A percentile compares a stretch with the other conserved stretches of the same genome.
phyloP scores from a whole-genome alignment of 1,284 basidiomycete species.

The Apiotrichum laibachii region DNA sequence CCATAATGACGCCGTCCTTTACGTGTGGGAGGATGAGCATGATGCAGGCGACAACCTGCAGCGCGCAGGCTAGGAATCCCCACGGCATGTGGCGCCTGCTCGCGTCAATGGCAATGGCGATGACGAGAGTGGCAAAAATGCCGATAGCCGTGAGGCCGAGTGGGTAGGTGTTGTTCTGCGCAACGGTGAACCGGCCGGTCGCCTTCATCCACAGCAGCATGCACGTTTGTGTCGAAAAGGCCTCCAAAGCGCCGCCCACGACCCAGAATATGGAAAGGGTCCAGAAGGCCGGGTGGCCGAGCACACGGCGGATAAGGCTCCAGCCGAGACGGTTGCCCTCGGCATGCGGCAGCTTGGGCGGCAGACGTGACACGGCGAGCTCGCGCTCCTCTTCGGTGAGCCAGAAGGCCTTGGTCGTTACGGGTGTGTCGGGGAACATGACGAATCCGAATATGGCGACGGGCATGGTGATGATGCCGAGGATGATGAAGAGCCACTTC shows the following conservation, averaged over 20 bases:
- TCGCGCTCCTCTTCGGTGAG: slow-evolving; percentile 10
- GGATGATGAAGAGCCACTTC: slow-evolving; percentile 21
- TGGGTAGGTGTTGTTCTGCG: slow-evolving; percentile 12
- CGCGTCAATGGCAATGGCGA: slow-evolving; percentile 8
- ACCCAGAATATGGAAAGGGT: slow-evolving; percentile 12
- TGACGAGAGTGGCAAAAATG: slow-evolving; percentile 4
- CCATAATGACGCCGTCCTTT: slow-evolving; percentile 1
- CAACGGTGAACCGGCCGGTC: neutral
- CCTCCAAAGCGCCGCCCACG: slow-evolving; percentile 14
- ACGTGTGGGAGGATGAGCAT: neutral
- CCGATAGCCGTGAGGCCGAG: slow-evolving; percentile 13
- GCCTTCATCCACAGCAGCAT: slow-evolving; percentile 17
- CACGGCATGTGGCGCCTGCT: slow-evolving; percentile 1
- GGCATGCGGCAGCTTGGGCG: slow-evolving; percentile 9
- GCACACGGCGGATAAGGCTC: slow-evolving; percentile 6
- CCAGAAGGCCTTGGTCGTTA: slow-evolving; percentile 12
- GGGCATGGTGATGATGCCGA: slow-evolving; percentile 18
- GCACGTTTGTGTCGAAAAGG: slow-evolving; percentile 11
- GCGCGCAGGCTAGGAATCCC: slow-evolving; percentile 6
- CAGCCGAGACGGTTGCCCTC: slow-evolving; percentile 8
- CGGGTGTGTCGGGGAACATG: slow-evolving; percentile 17
- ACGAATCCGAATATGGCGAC: slow-evolving; percentile 18
- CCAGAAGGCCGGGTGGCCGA: slow-evolving; percentile 12
- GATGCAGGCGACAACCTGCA: slow-evolving; percentile 7
- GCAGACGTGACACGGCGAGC: slow-evolving; percentile 15